Base-by-base conservation (phyloP, 371 early-diverging fungal genomes). In the Mortierella sp. region DNA sequence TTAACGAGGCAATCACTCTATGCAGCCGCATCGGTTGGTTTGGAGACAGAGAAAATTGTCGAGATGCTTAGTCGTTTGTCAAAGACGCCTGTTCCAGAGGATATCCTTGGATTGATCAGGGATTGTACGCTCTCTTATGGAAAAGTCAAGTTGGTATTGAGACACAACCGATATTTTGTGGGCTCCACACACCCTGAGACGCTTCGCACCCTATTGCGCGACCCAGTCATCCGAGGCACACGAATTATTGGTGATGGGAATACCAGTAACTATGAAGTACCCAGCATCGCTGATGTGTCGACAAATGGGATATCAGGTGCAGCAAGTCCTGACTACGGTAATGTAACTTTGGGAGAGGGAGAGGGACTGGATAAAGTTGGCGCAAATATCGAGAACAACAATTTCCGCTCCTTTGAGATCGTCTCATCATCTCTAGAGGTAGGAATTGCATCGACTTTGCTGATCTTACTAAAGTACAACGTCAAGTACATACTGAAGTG, bases 21-120 rank as follows among this genome's bases (percentile, higher is more conserved):
- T 84, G 99, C 99, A 19, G 99, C 99, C 8, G 99, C 99, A 5
- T 98, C 98, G 47, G 98, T 99, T 4, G 99, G 99, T 6, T 86
- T 99, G 61, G 96, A 97, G 56, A 96, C 99, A 9, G 95, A 95
- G 58, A 95, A 95, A 77, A 99, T 99, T 64, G 93, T 99, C 57
- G 90, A 94, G 64, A 97, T 98, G 2, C 84, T 99, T 64, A 92
- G 96, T 68, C 89, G 94, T 62, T 88, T 99, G 9, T 96, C 97
- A 51, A 97, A 99, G 84, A 93, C 91, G 43, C 93, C 94, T 40
- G 88, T 99, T 12, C 98, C 98, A 8, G 89, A 92, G n/a, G 86
- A 91, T 28, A 92, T 99, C 64, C 86, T 89, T n/a, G 85, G 92
- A 34, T 93, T 96, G 66, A 98, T 99, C 66, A 89, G 93, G 6